phyloP scores from a whole-genome alignment of 2,329 filamentous ascomycete species.

The Byssothecium circinans region DNA sequence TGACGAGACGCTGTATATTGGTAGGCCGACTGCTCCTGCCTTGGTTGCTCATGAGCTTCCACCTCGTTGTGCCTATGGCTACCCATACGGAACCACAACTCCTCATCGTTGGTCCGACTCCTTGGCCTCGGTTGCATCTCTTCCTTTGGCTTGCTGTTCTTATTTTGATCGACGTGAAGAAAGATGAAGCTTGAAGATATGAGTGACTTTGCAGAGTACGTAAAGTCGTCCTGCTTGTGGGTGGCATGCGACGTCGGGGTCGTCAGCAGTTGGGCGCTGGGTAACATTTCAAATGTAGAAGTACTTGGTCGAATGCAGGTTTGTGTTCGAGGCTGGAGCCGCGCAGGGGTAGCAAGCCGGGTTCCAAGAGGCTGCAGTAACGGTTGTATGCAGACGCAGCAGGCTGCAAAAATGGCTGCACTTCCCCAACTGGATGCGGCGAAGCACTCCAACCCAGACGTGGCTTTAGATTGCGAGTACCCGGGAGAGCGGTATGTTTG shows the following conservation, averaged over 20 bases:
- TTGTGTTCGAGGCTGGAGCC: conserved; percentile 27
- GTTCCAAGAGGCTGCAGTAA: conserved; percentile 22
- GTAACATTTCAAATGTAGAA: conserved; percentile 33
- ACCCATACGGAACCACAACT: conserved; percentile 37
- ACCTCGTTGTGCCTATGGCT: conserved; percentile 16
- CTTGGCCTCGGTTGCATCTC: conserved; percentile 15
- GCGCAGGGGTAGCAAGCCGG: conserved; percentile 25
- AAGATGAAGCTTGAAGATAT: conserved; percentile 22
- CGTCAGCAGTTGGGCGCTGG: conserved; percentile 32
- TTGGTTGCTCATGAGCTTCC: conserved; percentile 11
- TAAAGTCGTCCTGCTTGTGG: conserved; percentile 26
- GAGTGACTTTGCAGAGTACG: conserved; percentile 21
- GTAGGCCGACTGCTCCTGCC: conserved; percentile 32
- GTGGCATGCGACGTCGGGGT: conserved; percentile 25
- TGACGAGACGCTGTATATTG: conserved; percentile 29
- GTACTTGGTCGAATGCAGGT: conserved; percentile 22
- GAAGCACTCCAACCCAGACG: conserved; percentile 28
- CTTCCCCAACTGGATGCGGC: conserved; percentile 33
- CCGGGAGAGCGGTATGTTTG: conserved; percentile 25
- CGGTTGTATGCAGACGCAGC: conserved; percentile 26
- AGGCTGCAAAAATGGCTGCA: conserved; percentile 26
- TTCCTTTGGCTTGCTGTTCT: conserved; percentile 17
- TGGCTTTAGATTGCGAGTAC: conserved; percentile 19
- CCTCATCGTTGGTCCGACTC: conserved; percentile 22
- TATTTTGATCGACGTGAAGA: conserved; percentile 16